Conservation (phyloP, 2,329 filamentous ascomycete species). For the Xylariales sp. region DNA sequence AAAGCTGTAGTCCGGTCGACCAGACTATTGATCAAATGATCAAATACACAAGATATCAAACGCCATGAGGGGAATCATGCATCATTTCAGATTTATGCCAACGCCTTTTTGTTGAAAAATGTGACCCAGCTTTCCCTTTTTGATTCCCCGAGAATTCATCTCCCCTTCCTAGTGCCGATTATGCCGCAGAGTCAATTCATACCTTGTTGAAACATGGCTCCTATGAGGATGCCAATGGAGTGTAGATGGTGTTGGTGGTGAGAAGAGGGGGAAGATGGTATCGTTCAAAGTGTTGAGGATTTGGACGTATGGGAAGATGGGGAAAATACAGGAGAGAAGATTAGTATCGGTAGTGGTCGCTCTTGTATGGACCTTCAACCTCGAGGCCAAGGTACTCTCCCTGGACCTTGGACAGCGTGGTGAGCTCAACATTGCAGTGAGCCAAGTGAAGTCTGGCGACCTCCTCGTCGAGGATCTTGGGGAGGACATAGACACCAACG, state of each 20-base stretch:
- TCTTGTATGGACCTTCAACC: conserved; percentile 90
- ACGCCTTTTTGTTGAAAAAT: conserved; percentile 35
- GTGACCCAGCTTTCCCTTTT: conserved; percentile 26
- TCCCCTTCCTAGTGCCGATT: conserved; percentile 15
- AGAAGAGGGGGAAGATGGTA: conserved; percentile 1
- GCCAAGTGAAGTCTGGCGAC: conserved; percentile 89
- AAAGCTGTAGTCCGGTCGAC: conserved; percentile 13
- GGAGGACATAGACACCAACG: conserved; percentile 90
- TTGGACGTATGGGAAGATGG: background rate
- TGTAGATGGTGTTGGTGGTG: conserved; percentile 1
- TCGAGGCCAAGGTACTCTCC: conserved; percentile 90
- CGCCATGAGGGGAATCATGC: conserved; percentile 35
- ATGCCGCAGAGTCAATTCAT: conserved; percentile 25
- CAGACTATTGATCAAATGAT: conserved; percentile 15
- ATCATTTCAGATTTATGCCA: conserved; percentile 26
- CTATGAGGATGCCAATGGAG: conserved; percentile 6
- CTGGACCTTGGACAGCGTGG: conserved; percentile 78
- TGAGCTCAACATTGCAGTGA: conserved; percentile 93
- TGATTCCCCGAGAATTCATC: conserved; percentile 16
- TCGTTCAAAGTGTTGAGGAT: background rate
- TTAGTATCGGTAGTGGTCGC: conserved; percentile 79
- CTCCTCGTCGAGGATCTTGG: conserved; percentile 99
- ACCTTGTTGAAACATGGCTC: conserved; percentile 22
- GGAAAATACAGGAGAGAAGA: conserved; percentile 16
- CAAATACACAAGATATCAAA: conserved; percentile 22